Percentiles rank a stretch among this genome's conserved stretches.
Evolutionary conservation across 2,329 filamentous ascomycete species (phyloP).

Genomic region (Sclerotinia glacialis): DNA sequence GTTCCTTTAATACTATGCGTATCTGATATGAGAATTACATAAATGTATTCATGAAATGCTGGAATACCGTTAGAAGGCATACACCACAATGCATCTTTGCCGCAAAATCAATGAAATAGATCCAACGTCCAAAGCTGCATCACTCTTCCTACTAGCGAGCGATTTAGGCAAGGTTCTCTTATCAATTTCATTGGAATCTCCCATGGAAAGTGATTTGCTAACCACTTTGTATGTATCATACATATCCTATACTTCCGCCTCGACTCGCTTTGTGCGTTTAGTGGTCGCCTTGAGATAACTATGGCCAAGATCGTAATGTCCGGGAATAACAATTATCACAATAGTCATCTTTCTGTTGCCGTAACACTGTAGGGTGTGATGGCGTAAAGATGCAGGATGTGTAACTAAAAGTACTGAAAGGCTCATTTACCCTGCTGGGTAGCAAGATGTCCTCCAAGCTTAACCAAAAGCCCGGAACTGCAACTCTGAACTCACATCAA

Average conservation of each 20-base stretch:
- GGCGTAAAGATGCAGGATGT: neutral
- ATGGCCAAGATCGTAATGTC: neutral
- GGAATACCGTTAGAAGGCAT: neutral
- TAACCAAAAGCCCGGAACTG: neutral
- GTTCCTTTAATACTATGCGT: too few relatives aligned
- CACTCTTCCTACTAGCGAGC: neutral
- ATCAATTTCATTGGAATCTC: neutral
- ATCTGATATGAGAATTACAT: neutral
- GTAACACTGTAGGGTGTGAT: neutral
- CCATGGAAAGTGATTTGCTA: too few relatives aligned
- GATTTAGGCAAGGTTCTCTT: neutral
- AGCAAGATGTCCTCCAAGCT: too few relatives aligned
- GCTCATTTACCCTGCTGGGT: neutral
- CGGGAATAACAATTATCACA: neutral
- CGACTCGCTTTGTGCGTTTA: neutral
- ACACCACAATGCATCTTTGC: too few relatives aligned
- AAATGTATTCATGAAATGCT: neutral
- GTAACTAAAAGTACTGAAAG: neutral
- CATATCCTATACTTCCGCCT: neutral
- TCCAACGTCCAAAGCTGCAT: neutral
- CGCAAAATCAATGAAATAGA: neutral
- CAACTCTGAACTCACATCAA: neutral
- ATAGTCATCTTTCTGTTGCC: neutral
- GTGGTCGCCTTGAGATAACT: neutral
- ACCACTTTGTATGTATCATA: neutral